Evolutionary conservation across 1,284 basidiomycete genomes (phyloP), one percentile per base, ranked within the genome.

Genomic region (Trichosporon sp.): DNA sequence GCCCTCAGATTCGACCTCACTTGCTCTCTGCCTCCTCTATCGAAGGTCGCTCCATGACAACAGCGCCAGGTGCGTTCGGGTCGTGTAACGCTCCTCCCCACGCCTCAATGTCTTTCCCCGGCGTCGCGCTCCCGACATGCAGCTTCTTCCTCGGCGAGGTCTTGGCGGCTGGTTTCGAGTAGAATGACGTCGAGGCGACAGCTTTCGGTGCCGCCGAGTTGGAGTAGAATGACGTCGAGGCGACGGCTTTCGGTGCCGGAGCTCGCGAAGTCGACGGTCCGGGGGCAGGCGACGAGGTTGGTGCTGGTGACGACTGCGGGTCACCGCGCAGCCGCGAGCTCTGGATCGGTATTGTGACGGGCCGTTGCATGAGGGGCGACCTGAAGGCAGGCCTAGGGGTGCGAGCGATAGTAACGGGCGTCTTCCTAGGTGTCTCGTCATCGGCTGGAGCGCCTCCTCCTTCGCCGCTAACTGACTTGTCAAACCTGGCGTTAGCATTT

Each of bases 11-110:
- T 6, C 2, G 4, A 32, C 70, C 85, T 64, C 70, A 93, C 92
- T 89, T 90, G 75, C 88, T 89, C 80, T 93, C 94, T 75, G 89
- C 87, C 73, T 94, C 90, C 38, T 87, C 87, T 70, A 87, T 86
- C 4, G 87, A 88, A 0, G 94, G 94, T 3, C 87, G 84, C 71
- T 89, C 91, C 92, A 99, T 92, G 8, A 98, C 90, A 8, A 99
- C 83, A 0, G 95, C 94, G 0, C 88, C 91, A 62, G 89, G 87
- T 2, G 86, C 87, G 3, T 87, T 81, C 1, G 94, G 92, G 78
- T 96, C 89, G 58, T 80, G 80, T 58, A 76, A 71, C 5, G 76
- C 73, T 47, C 73, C 76, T 44, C 76, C 77, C 72, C 71, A 72
- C 64, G 73, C 58, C 65, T 75, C 69, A 29, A 77, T 70, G 53